phyloP scores from a whole-genome alignment of 75 land plant genomes.

The Larix kaempferi region DNA sequence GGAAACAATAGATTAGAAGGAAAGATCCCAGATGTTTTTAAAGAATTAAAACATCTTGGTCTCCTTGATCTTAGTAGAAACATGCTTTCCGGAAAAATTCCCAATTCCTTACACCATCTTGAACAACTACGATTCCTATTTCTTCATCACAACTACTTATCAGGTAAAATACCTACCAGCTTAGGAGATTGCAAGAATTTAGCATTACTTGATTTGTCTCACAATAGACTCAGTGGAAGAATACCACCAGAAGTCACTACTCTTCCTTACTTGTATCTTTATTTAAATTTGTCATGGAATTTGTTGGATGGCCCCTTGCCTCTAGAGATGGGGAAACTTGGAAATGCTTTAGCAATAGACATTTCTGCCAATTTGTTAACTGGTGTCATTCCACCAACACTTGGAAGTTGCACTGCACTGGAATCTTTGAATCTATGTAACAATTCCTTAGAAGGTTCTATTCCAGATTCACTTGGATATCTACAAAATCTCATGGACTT shows the following conservation, averaged over 20 bases:
- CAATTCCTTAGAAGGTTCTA: slow-evolving; percentile 28
- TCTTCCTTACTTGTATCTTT: not conserved
- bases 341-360: slow-evolving; percentile 8
- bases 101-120: slow-evolving; percentile 16
- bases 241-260: not conserved
- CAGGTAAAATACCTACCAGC: slow-evolving; percentile 22
- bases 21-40: slow-evolving; percentile 42
- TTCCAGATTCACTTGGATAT: slow-evolving; percentile 20
- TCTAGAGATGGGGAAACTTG: slow-evolving; percentile 20
- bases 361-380: slow-evolving; percentile 25
- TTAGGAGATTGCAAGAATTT: slow-evolving; percentile 15
- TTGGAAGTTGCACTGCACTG: slow-evolving; percentile 11
- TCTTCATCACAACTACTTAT: slow-evolving; percentile 24
- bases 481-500: slow-evolving; percentile 3
- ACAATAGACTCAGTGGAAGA: slow-evolving; percentile 10
- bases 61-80: slow-evolving; percentile 17
- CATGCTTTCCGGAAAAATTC: slow-evolving; percentile 26
- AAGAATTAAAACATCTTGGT: slow-evolving; percentile 28
- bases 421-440: slow-evolving; percentile 19
- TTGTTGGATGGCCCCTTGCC: slow-evolving; percentile 35
- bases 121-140: slow-evolving; percentile 12
- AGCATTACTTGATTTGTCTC: slow-evolving; percentile 13
- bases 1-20: slow-evolving; percentile 42
- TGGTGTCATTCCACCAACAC: slow-evolving; percentile 24
- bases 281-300: not conserved